These are phyloP conservation scores for Sclerotinia minor DNA, from an alignment of 2,329 filamentous ascomycete genomes.

Conservation along the genomic window DNA sequence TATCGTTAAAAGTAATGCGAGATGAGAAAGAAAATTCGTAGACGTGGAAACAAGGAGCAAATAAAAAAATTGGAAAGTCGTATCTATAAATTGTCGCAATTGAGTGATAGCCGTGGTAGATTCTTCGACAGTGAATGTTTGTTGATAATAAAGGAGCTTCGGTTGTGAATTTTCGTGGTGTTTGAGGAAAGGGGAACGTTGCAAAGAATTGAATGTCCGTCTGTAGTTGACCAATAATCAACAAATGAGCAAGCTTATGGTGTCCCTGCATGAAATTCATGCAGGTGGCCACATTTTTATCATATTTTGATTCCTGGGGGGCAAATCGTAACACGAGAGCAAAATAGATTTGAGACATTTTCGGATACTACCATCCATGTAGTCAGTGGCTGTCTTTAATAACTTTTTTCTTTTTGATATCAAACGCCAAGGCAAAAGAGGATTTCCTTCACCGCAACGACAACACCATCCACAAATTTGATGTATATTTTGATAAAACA, in stretches of 20 bases:
- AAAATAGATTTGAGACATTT: slow-evolving; percentile 14
- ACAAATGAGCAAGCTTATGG: slow-evolving; percentile 15
- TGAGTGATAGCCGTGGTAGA: not conserved
- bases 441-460: not conserved
- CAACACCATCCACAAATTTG: not conserved
- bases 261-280: slow-evolving; percentile 24
- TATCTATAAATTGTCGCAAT: not conserved
- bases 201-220: not conserved
- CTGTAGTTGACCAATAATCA: slow-evolving; percentile 16
- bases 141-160: not conserved
- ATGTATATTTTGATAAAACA: not conserved
- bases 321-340: not conserved
- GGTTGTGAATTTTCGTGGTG: not conserved
- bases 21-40: slow-evolving; percentile 15
- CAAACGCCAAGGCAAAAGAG: not conserved
- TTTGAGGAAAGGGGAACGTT: slow-evolving; percentile 6
- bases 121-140: not conserved
- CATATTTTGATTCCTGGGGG: slow-evolving; percentile 2
- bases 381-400: slow-evolving; percentile 24
- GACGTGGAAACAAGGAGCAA: not conserved
- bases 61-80: not conserved
- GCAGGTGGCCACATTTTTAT: slow-evolving; percentile 15
- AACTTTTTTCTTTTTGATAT: slow-evolving; percentile 6
- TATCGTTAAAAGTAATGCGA: slow-evolving; percentile 9
- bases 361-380: slow-evolving; percentile 19